Percentiles rank a stretch among this genome's conserved stretches.
Conservation (phyloP, 352 stramenopile genomes). For the Aphanomyces astaci region DNA sequence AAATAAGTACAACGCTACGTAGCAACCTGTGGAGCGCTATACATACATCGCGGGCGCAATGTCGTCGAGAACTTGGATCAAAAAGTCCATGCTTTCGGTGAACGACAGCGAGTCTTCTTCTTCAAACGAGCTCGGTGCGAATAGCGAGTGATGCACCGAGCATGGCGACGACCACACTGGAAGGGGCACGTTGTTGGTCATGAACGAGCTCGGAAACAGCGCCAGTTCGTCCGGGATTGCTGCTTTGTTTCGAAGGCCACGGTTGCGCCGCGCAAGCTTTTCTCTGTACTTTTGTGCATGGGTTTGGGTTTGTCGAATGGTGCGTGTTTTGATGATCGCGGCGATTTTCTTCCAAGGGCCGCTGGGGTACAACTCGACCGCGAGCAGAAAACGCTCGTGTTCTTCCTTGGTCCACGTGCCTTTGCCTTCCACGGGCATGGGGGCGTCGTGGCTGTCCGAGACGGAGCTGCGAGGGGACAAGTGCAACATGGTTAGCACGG, state of each 20-base stretch:
- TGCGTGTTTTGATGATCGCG: constrained; percentile 71
- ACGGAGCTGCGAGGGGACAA: constrained; percentile 4
- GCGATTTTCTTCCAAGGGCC: constrained; percentile 80
- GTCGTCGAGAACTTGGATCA: constrained; percentile 33
- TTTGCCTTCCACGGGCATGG: neutral
- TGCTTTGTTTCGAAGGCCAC: constrained; percentile 28
- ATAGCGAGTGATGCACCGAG: neutral
- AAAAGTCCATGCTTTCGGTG: constrained; percentile 75
- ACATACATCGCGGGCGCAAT: neutral
- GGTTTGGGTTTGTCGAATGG: constrained; percentile 90
- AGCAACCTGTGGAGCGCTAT: too few species aligned
- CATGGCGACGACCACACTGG: constrained; percentile 1
- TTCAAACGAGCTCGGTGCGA: neutral
- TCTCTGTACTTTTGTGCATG: constrained; percentile 92
- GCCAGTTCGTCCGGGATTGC: constrained; percentile 9
- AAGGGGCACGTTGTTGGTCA: neutral
- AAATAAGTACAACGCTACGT: too few species aligned
- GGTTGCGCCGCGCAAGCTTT: constrained; percentile 52
- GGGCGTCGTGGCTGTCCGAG: neutral
- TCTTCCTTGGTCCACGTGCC: constrained; percentile 26
- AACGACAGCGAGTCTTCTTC: constrained; percentile 35
- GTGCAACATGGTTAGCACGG: constrained; percentile 19
- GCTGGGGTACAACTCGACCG: constrained; percentile 79
- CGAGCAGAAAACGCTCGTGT: constrained; percentile 78
- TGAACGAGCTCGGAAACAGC: neutral